A percentile compares a stretch with the other conserved stretches of the same genome.
Conservation (phyloP, 2,329 filamentous ascomycete genomes). For the Lecanicillium sp. region DNA sequence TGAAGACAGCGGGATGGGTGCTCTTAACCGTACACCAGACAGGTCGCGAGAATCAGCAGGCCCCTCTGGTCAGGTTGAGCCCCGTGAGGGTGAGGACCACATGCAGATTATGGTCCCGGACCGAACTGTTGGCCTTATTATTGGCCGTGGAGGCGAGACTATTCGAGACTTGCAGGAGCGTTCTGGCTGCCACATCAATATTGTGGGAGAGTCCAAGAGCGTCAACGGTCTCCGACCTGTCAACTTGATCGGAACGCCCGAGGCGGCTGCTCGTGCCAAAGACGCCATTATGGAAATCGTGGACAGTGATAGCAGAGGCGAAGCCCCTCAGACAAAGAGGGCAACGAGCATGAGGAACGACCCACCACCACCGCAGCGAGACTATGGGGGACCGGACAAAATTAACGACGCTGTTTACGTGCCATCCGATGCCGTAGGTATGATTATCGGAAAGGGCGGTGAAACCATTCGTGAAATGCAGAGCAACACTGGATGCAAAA, state of each 20-base stretch:
- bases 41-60: slow-evolving; percentile 31
- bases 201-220: slow-evolving; percentile 87
- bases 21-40: slow-evolving; percentile 34
- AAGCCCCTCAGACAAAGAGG: slow-evolving; percentile 16
- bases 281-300: slow-evolving; percentile 90
- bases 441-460: slow-evolving; percentile 93
- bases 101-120: slow-evolving; percentile 94
- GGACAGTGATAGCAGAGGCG: slow-evolving; percentile 72
- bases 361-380: slow-evolving; percentile 5
- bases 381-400: slow-evolving; percentile 49
- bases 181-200: slow-evolving; percentile 92
- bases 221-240: slow-evolving; percentile 83
- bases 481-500: slow-evolving; percentile 79
- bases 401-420: slow-evolving; percentile 77
- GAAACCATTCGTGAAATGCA: slow-evolving; percentile 96
- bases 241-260: slow-evolving; percentile 74
- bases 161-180: slow-evolving; percentile 87
- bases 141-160: slow-evolving; percentile 87
- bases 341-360: slow-evolving; percentile 26
- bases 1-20: slow-evolving; percentile 58
- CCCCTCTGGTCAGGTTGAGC: slow-evolving; percentile 27
- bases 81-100: slow-evolving; percentile 74
- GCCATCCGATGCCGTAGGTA: slow-evolving; percentile 84
- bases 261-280: slow-evolving; percentile 70
- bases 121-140: slow-evolving; percentile 85